Evolutionary conservation across 805 yeast species (phyloP), one percentile per base, ranked within the genome.

Genomic region (Nakazawaea peltata): DNA sequence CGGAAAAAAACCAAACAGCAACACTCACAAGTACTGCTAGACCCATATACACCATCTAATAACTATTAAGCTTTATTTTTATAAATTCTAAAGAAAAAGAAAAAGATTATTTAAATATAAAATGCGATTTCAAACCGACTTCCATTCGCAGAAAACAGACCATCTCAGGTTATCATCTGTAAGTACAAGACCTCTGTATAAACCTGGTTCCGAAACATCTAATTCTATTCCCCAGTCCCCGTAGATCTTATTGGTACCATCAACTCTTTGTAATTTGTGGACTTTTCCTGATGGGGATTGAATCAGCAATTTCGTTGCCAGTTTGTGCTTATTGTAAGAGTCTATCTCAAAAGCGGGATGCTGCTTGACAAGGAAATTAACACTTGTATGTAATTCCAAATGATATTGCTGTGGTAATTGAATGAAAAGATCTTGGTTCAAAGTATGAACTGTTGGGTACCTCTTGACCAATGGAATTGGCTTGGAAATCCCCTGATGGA

Each of bases 111-210:
- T n/a, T n/a, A n/a, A n/a, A n/a, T n/a, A n/a, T n/a, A n/a, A n/a
- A n/a, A n/a, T n/a, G n/a, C n/a, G n/a, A n/a, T n/a, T n/a, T n/a
- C n/a, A n/a, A n/a, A n/a, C n/a, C n/a, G n/a, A n/a, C n/a, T 64
- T 63, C 98, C 98, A 90, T 56, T 87, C 95, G 11, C 94, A 87
- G 58, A 84, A 86, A 3, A 83, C 85, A 48, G 86, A 81, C 85
- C 95, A 84, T 36, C 86, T 78, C 36, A 69, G 68, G 4, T 83
- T 84, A 27, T 77, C 72, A 43, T 85, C 90, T 8, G 85, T 80
- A 26, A 81, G 72, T 0, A 85, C 85, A 31, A 88, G 68, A 2
- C 86, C 90, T 39, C 88, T 69, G 85, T 95, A 92, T 13, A 69
- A 53, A 2, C 98, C 98, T 1, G 59, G 53, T 51, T 88, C 96